Evolutionary conservation across 1,284 basidiomycete species (phyloP), one percentile per base, ranked within the genome.

Genomic region (Veloporphyrellus conicus): DNA sequence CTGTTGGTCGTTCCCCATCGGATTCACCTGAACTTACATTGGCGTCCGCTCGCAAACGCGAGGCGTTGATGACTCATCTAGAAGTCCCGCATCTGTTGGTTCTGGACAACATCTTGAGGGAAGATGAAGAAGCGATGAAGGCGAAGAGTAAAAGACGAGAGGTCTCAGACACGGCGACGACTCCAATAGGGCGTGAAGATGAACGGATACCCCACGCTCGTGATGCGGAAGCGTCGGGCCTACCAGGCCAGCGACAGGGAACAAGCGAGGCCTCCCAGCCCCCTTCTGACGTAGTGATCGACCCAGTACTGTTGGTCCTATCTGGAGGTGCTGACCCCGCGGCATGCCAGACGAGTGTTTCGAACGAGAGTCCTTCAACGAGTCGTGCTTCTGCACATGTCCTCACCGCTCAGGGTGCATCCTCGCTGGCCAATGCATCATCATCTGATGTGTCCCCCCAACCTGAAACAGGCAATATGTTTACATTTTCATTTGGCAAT

Each of bases 31-130:
- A 43, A 16, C 16, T 11, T 1, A 11, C 32, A 3, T 23, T 37
- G 8, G 28, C 23, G 32, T 29, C 41, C 18, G 10, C 32, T 3
- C 34, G 23, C 6, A 33, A 40, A 41, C 70, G 66, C 4, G 62
- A 63, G 37, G 70, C 70, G 46, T 32, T 64, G 27, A 60, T 81
- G 48, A 53, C 50, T 12, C 54, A 53, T 22, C 53, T 82, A 48
- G 70, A 69, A 35, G 46, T 43, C 4, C 50, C 60, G 3, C 65
- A 72, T 52, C 61, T 82, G 10, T 61, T 57, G 40, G 73, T 70
- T 4, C 65, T 84, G 53, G 79, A 82, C 45, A 55, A 58, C 22
- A 68, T 82, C 19, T 55, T 80, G 42, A 67, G 71, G 27, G 59
- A 55, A 8, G 43, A 22, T 5, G 63, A 52, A 23, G 53, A 54